Base-by-base conservation (phyloP, 306 rosid species). In the Boehmeria nivea region DNA sequence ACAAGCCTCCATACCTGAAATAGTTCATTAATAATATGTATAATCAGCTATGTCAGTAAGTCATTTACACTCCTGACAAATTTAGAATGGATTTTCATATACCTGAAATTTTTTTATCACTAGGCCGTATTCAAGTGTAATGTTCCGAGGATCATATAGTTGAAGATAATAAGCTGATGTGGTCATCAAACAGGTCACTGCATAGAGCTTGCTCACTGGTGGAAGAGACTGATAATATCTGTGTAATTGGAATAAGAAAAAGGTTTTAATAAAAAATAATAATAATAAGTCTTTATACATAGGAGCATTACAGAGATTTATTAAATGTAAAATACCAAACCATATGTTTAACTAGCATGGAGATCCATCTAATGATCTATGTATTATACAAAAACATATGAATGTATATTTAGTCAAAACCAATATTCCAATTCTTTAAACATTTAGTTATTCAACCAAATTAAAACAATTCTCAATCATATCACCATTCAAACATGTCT, bases 171-270 rank as follows among this genome's bases (percentile, higher is more conserved):
- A 68, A 21, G 95, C 87, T 53, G 72, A 17, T 9, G 81, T 68
- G 34, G 83, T 65, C 87, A 83, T 83, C 51, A 83, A 75, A 75
- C 95, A 81, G 15, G 81, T 64, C 60, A 78, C 89, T 63, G 86
- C 83, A 72, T 74, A 78, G 53, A 57, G 7, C 78, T 83, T 83
- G 83, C 93, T 83, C 59, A 87, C 93, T 1, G 95, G 95, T 60
- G 93, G 93, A 8, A 87, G 76, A 38, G 86, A 76, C 7, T 46
- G 56, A 55, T 65, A 83, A 70, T 83, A 87, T 49, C 95, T 87
- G 78, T 47, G 70, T 68, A 34, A 9, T 12, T 25, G 22, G 36
- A 31, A 31, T n/a, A 31, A 31, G 18, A 24, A 24, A 40, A 47
- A 4, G 20, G 40, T 17, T 3, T 3, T 25, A 40, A 46, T 3